Evolutionary conservation across 225 moss, liverwort and hornwort species (phyloP).

Genomic region (Physcomitrium patens): DNA sequence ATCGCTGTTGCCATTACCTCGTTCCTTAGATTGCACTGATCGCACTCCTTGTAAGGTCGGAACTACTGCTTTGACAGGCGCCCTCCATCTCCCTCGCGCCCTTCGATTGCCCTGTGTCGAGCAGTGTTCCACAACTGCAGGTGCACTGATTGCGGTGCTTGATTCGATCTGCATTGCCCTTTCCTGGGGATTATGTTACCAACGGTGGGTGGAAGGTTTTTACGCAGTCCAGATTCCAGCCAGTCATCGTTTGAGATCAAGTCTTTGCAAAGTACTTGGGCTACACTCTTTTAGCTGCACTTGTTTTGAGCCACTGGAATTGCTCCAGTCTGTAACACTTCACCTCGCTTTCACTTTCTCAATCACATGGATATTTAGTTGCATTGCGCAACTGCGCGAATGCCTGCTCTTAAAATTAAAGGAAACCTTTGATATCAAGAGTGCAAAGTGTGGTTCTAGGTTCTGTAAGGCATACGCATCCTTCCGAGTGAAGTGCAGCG

Average conservation of each 20-base stretch:
- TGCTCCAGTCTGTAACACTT: background rate
- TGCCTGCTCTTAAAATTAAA: too few relatives aligned
- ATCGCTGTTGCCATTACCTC: slow-evolving; percentile 17
- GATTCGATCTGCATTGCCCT: slow-evolving; percentile 30
- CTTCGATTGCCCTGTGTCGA: background rate
- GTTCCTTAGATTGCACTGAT: slow-evolving; percentile 39
- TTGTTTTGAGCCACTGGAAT: background rate
- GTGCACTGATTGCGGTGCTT: slow-evolving; percentile 29
- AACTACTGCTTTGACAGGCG: slow-evolving; percentile 2
- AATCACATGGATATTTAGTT: too few relatives aligned
- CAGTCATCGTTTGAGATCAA: slow-evolving; percentile 29
- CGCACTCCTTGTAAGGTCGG: slow-evolving; percentile 10
- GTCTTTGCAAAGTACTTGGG: slow-evolving; percentile 15
- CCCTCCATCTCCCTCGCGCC: too few relatives aligned
- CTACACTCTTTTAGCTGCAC: background rate
- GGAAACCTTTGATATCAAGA: too few relatives aligned
- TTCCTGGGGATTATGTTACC: slow-evolving; percentile 35
- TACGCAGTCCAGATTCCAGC: slow-evolving; percentile 15
- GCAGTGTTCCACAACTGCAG: background rate
- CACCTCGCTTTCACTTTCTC: too few relatives aligned
- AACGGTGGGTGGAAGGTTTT: too few relatives aligned
- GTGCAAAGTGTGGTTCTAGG: too few relatives aligned
- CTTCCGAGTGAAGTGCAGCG: too few relatives aligned
- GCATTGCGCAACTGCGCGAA: too few relatives aligned
- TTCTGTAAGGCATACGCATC: too few relatives aligned